A percentile compares a stretch with the other conserved stretches of the same genome.
These are phyloP conservation scores for Hemileia vastatrix DNA, from an alignment of 1,284 basidiomycete genomes.

Conservation along the genomic window DNA sequence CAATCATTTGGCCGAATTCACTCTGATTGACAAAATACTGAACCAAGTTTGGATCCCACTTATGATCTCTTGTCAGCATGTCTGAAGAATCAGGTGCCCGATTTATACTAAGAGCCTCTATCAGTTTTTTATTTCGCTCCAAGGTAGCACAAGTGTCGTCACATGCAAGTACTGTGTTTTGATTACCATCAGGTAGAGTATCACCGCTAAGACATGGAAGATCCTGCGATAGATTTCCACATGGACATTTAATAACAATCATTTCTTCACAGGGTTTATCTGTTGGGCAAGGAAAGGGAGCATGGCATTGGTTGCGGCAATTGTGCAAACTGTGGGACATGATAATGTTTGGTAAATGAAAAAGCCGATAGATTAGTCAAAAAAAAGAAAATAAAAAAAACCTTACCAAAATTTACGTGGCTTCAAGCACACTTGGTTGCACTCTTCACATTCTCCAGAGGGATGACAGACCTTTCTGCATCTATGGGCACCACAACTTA, in stretches of 20 bases:
- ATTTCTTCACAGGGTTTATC: slow-evolving; percentile 7
- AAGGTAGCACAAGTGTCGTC: slow-evolving; percentile 12
- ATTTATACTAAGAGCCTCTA: slow-evolving; percentile 7
- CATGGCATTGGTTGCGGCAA: slow-evolving; percentile 17
- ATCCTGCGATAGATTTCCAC: slow-evolving; percentile 11
- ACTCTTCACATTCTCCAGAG: slow-evolving; percentile 9
- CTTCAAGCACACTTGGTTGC: slow-evolving; percentile 13
- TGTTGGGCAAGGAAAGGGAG: slow-evolving; percentile 10
- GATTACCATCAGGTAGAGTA: slow-evolving; percentile 11
- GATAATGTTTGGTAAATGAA: too few relatives aligned
- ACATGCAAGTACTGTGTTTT: slow-evolving; percentile 8
- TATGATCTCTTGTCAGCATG: background rate
- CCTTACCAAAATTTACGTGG: slow-evolving; percentile 18
- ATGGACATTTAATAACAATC: slow-evolving; percentile 13
- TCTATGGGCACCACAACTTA: slow-evolving; percentile 19
- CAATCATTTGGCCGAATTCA: slow-evolving; percentile 7
- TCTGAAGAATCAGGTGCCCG: too few relatives aligned
- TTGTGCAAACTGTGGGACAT: too few relatives aligned
- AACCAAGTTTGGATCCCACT: slow-evolving; percentile 6
- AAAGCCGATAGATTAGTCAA: too few relatives aligned
- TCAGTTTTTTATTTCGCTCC: slow-evolving; percentile 3
- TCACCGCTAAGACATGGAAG: slow-evolving; percentile 14
- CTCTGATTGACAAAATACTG: slow-evolving; percentile 10
- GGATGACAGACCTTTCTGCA: slow-evolving; percentile 10
- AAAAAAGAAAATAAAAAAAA: background rate